Conservation (phyloP, 306 rosid genomes). For the Quercus robur region DNA sequence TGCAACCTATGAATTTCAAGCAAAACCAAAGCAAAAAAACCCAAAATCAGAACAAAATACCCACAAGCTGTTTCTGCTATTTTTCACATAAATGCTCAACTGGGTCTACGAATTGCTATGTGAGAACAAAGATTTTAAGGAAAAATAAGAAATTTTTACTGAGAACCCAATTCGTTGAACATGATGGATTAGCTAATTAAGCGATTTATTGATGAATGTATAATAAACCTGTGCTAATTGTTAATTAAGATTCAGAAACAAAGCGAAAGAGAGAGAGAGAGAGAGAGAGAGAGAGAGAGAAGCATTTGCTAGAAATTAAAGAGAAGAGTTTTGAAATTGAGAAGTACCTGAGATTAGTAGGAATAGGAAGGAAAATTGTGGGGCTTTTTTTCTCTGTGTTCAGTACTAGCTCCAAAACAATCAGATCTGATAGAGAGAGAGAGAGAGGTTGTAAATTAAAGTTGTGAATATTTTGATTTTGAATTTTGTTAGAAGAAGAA, state of each 20-base stretch:
- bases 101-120: too few relatives aligned
- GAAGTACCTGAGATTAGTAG: conserved; percentile 23
- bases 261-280: not conserved
- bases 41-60: too few relatives aligned
- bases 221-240: too few relatives aligned
- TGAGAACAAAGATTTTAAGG: too few relatives aligned
- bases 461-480: not conserved
- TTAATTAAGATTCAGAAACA: not conserved
- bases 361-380: not conserved
- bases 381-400: not conserved
- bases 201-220: too few relatives aligned
- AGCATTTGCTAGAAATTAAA: not conserved
- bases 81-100: rapidly evolving
- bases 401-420: not conserved
- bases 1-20: too few relatives aligned
- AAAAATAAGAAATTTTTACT: too few relatives aligned
- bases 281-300: not conserved
- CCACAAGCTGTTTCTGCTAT: too few relatives aligned
- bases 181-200: not conserved
- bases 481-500: not conserved
- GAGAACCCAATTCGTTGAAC: too few relatives aligned
- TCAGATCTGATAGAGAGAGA: conserved; percentile 16
- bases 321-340: not conserved
- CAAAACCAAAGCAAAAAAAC: too few relatives aligned
- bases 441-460: not conserved